Conservation (phyloP, 1,284 basidiomycete species). For the Microbotryomycetes sp. region DNA sequence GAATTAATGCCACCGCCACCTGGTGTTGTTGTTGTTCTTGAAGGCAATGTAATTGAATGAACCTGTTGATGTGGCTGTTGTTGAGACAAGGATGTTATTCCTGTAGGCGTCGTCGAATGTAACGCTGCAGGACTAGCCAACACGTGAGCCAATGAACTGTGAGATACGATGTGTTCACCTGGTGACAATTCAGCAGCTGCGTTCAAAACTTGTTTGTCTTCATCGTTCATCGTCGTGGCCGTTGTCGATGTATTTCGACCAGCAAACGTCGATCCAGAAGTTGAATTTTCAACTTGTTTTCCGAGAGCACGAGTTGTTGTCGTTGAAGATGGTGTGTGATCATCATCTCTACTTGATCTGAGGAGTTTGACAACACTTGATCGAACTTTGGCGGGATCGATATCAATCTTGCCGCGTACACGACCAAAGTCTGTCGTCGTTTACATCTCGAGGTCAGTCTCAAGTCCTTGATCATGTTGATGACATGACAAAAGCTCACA, state of each 20-base stretch:
- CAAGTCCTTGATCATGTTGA: conserved; percentile 11
- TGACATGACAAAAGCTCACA: conserved; percentile 8
- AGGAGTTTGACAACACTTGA: conserved; percentile 27
- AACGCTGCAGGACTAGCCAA: not conserved
- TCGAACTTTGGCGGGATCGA: conserved; percentile 30
- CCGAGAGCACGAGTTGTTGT: not conserved
- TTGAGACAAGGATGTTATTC: not conserved
- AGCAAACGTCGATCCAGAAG: no score
- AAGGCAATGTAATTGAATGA: not conserved
- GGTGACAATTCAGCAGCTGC: not conserved
- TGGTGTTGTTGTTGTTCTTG: not conserved
- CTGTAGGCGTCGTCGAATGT: not conserved
- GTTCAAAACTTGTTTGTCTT: not conserved
- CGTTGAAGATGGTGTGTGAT: not conserved
- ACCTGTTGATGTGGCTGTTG: no score
- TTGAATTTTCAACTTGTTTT: not conserved
- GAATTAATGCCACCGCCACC: no score
- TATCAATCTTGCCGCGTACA: conserved; percentile 26
- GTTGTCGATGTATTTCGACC: no score
- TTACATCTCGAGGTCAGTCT: not conserved
- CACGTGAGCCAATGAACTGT: not conserved
- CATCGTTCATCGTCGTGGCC: not conserved
- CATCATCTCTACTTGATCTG: conserved; percentile 21
- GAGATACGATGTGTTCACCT: not conserved
- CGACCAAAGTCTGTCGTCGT: conserved; percentile 4